Conservation (phyloP, 2,329 filamentous ascomycete species). For the Pezicula carpinea region DNA sequence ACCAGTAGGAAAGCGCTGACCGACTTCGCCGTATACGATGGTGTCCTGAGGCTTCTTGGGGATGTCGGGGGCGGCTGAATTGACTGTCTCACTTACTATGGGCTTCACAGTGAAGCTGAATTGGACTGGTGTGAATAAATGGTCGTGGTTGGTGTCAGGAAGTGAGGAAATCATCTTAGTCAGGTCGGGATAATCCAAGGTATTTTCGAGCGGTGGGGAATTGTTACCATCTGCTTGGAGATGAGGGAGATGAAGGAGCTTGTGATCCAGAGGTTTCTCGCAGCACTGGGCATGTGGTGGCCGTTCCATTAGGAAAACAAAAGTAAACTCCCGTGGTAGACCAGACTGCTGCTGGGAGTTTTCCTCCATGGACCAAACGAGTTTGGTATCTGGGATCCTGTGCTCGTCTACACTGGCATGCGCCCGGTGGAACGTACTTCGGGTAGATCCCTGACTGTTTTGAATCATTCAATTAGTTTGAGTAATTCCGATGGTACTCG, state of each 20-base stretch:
- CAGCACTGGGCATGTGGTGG: neutral
- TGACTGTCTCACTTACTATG: constrained; percentile 4
- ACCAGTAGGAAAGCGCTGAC: constrained; percentile 15
- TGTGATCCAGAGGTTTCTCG: neutral
- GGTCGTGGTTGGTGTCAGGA: neutral
- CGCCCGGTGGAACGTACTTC: constrained; percentile 5
- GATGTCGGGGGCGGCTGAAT: neutral
- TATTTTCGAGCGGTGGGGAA: neutral
- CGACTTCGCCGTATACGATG: constrained; percentile 12
- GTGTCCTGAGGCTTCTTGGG: constrained; percentile 3
- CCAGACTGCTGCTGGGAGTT: constrained; percentile 43
- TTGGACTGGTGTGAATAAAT: constrained; percentile 9
- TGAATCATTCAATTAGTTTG: neutral
- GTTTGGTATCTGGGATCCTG: constrained; percentile 22
- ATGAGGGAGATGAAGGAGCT: neutral
- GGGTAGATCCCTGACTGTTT: constrained; percentile 16
- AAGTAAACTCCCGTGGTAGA: constrained; percentile 45
- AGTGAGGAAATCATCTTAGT: neutral
- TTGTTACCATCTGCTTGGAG: neutral
- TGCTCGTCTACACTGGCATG: neutral
- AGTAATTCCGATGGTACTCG: no score
- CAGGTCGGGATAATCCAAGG: neutral
- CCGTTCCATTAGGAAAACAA: constrained; percentile 39
- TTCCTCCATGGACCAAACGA: constrained; percentile 46
- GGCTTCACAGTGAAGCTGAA: constrained; percentile 12